Evolutionary conservation across 768 basidiomycete genomes (phyloP), one percentile per base, ranked within the genome.

Genomic region (Rhizopogon roseolus): DNA sequence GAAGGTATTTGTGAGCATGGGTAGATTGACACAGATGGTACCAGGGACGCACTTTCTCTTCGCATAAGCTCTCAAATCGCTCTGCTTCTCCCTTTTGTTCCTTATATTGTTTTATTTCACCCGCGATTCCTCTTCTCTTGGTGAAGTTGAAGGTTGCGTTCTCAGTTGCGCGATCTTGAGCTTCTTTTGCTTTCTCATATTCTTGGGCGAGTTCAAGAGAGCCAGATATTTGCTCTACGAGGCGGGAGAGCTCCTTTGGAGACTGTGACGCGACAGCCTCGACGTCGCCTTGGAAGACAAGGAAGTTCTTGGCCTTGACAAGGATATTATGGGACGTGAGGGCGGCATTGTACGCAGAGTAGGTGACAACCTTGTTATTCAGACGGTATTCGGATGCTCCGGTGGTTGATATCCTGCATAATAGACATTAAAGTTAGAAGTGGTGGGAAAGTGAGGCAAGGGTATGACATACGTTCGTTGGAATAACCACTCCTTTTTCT

Each of bases 241-340:
- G 85, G 16, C 83, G 82, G 0, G 95, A 80, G 19, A 98, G 82
- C 61, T 96, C 94, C 54, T 86, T 85, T 14, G 97, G 83, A 1
- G 90, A 93, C 61, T 99, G 97, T 2, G 91, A 90, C 0, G 97
- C 97, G 34, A 99, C 92, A 2, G 93, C 92, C 71, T 99, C 97
- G 32, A 99, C 97, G 65, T 98, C 97, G 49, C 97, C 97, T 66
- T 99, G 97, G 74, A 99, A 98, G 10, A 98, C 97, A 50, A 98
- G 86, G 64, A 98, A 99, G 74, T 98, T 98, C 76, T 98, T 98
- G 11, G 97, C 97, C 72, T 97, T 98, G 64, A 98, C 94, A 44
- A 98, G 89, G 64, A 99, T 92, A 64, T 98, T 97, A 62, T 97
- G 94, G 6, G 79, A 75, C 53, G 89, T 79, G 25, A 99, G 86